phyloP scores from a whole-genome alignment of 345 rosid species.

The Eucalyptus globulus region DNA sequence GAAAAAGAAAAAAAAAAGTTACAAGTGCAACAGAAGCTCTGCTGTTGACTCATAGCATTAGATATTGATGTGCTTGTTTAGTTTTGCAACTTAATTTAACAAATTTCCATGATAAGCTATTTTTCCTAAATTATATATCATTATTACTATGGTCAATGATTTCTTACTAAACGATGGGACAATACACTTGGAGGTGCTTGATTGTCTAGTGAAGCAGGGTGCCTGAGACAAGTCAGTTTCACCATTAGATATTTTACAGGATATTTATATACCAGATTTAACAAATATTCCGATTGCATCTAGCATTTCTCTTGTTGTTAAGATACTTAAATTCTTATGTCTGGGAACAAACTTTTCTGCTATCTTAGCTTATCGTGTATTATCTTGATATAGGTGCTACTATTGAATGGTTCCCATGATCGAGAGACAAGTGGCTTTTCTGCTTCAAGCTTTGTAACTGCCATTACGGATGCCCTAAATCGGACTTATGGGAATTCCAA shows the following conservation, averaged over 20 bases:
- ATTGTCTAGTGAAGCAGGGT: neutral
- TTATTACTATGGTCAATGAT: neutral
- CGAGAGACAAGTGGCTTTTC: constrained; percentile 73
- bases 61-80: neutral
- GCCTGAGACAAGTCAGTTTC: neutral
- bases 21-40: neutral
- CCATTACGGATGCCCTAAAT: constrained; percentile 71
- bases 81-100: neutral
- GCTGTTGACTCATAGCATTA: neutral
- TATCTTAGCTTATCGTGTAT: neutral
- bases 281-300: neutral
- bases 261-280: neutral
- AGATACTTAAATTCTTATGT: neutral
- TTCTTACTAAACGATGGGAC: neutral
- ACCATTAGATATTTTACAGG: neutral
- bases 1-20: neutral
- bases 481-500: constrained; percentile 64
- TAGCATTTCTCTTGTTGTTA: neutral
- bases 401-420: constrained; percentile 76
- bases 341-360: neutral
- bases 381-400: constrained; percentile 35
- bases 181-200: neutral
- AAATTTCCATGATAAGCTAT: neutral
- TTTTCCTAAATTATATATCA: neutral
- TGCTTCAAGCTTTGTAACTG: constrained; percentile 74